Evolutionary conservation across 2,329 filamentous ascomycete genomes (phyloP), one percentile per base, ranked within the genome.

Genomic region (Dactylellina drechsleri): DNA sequence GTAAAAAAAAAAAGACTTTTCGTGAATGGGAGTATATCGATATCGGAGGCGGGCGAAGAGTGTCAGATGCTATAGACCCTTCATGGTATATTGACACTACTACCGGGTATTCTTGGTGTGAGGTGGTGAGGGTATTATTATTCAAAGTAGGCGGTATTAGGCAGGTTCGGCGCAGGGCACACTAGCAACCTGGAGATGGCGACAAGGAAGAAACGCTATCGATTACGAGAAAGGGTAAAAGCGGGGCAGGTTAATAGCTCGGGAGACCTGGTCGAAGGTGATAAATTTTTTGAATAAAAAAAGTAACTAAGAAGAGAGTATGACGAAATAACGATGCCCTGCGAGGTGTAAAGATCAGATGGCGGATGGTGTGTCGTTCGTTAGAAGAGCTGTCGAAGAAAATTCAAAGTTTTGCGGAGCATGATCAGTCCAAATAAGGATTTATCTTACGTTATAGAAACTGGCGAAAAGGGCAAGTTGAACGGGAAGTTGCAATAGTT

Each of bases 391-490:
- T 56, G 61, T 66, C 49, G 43, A 60, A 49, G 57, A 74, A 74
- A 66, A 74, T 61, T 74, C 70, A 47, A 74, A 12, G 49, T 26
- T 56, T 45, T 62, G 70, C 61, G 61, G 57, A 67, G 56, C 70
- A 73, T 74, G 70, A 74, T 58, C 64, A 41, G 49, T 67, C 70
- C 70, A 67, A 74, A 74, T 74, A 74, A 74, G 62, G 57, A 54
- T 74, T 74, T 74, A 57, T 74, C 70, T 74, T 74, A 74, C 70
- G 70, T 74, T 74, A 74, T 74, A 20, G 47, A 74, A 66, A 66
- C 49, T 28, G 15, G 57, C 65, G 62, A 67, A 74, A 66, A 57
- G 58, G 70, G 70, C 66, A 74, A 66, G 70, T 74, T 62, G 54
- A 73, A 61, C 57, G 53, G 18, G 15, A 50, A 36, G 26, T 40